Base-by-base conservation (phyloP, 345 rosid species). In the Limnanthes douglasii region DNA sequence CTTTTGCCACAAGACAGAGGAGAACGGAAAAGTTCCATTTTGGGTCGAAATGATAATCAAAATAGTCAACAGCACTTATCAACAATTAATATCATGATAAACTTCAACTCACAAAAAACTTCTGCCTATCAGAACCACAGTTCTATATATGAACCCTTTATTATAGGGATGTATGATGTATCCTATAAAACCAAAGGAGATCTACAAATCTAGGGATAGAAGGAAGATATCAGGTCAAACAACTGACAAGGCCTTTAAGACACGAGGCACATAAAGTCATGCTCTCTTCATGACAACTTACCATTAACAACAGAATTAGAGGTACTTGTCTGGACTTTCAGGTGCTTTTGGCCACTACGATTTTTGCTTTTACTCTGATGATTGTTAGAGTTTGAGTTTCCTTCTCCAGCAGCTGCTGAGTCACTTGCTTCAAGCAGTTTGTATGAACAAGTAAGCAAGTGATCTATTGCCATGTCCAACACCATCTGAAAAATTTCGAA, bases 371-470 rank as follows among this genome's bases (percentile, higher is more conserved):
- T 49, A 18, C 54, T 28, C 32, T 46, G 46, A 21, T 34, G 45
- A 40, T 35, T 50, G 43, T 30, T 56, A 25, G 55, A 21, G 11
- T 57, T 48, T 22, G 44, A 32, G 31, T 51, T 22, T 46, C 27
- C 41, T 22, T 46, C 24, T 25, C 35, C 36, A 39, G 46, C 20
- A 24, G 8, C 32, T 42, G 44, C 65, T 31, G 30, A 25, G 16
- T 59, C 60, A 43, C 48, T 50, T 29, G 49, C 72, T 25, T 23
- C 54, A 34, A 73, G 58, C 45, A 80, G 62, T 65, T 70, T 67
- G 45, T 70, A 72, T 17, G 56, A 36, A 45, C 77, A 76, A 41
- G 59, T 62, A 37, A 90, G 66, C 47, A 84, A 62, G 67, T 74
- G 92, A 51, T 70, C 85, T 53, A 62, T 37, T 44, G 72, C 50